Percentiles rank a stretch among this genome's conserved stretches.
These are phyloP conservation scores for Radiomyces spectabilis DNA, from an alignment of 192 early-diverging fungal species.

Conservation along the genomic window DNA sequence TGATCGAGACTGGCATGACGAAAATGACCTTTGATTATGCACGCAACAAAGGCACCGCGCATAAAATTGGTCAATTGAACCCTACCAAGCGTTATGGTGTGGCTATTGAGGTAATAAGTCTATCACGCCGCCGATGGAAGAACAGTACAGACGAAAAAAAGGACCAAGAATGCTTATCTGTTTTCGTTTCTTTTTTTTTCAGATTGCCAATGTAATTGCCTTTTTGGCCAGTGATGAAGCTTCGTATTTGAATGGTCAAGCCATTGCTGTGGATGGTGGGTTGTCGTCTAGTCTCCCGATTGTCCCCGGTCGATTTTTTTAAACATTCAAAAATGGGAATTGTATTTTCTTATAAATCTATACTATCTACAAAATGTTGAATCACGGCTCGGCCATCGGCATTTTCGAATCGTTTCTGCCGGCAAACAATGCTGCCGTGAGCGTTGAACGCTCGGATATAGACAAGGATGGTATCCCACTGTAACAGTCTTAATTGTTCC, in stretches of 20 bases:
- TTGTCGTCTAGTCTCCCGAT: conserved; percentile 25
- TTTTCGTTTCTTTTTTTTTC: neutral
- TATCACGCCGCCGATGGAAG: no score
- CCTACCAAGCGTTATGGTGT: conserved; percentile 31
- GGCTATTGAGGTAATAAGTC: conserved; percentile 25
- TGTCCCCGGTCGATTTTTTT: conserved; percentile 21
- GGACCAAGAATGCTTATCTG: neutral
- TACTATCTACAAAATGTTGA: conserved; percentile 41
- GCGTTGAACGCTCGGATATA: conserved; percentile 38
- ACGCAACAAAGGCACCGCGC: conserved; percentile 23
- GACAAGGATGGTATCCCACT: conserved; percentile 39
- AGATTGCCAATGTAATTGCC: conserved; percentile 36
- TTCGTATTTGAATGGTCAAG: conserved; percentile 43
- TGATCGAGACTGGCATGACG: conserved; percentile 50
- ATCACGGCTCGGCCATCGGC: conserved; percentile 32
- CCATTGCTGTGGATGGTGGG: conserved; percentile 38
- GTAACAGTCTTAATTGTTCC: conserved; percentile 29
- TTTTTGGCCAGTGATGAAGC: conserved; percentile 44
- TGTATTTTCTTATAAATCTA: neutral
- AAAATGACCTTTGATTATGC: conserved; percentile 35
- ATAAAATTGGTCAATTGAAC: conserved; percentile 46
- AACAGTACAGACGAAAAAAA: no score
- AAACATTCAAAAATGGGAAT: conserved; percentile 4
- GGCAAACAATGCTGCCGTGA: conserved; percentile 43
- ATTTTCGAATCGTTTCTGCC: conserved; percentile 28